Evolutionary conservation across 2,329 filamentous ascomycete genomes (phyloP).

Genomic region (Colletotrichum camelliae): DNA sequence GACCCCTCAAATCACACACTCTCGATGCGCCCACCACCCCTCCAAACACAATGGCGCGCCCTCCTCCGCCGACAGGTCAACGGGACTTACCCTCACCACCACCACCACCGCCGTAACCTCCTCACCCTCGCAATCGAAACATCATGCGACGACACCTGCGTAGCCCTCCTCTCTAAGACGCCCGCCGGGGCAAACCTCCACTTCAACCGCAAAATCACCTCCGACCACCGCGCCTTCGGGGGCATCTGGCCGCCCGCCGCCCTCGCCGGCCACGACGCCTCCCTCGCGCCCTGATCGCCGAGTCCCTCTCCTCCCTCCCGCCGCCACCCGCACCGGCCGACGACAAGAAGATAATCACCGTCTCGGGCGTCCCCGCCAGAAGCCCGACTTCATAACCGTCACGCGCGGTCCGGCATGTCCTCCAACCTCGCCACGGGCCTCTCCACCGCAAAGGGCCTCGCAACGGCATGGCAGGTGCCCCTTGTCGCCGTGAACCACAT

Average conservation of each 20-base stretch:
- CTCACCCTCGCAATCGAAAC: constrained; percentile 79
- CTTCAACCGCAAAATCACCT: constrained; percentile 83
- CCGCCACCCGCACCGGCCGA: constrained; percentile 3
- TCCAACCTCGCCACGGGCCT: constrained; percentile 80
- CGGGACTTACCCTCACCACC: not conserved
- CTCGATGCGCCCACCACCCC: not conserved
- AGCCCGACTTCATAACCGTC: constrained; percentile 85
- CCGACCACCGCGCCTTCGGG: constrained; percentile 74
- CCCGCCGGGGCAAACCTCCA: constrained; percentile 60
- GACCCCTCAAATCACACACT: not conserved
- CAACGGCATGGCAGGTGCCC: constrained; percentile 82
- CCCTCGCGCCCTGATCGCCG: constrained; percentile 72
- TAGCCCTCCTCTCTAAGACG: constrained; percentile 75
- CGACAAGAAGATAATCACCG: constrained; percentile 17
- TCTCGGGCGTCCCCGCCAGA: constrained; percentile 31
- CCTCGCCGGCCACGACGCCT: constrained; percentile 75
- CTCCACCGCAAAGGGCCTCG: constrained; percentile 85
- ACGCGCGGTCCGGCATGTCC: constrained; percentile 89
- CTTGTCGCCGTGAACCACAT: constrained; percentile 93
- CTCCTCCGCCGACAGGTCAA: not conserved
- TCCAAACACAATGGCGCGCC: not conserved
- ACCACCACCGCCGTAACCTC: constrained; percentile 35
- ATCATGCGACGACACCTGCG: constrained; percentile 92
- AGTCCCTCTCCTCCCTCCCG: constrained; percentile 63
- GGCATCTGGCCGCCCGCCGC: constrained; percentile 84